Base-by-base conservation (phyloP, 257 asterid genomes). In the Gentiana straminea region DNA sequence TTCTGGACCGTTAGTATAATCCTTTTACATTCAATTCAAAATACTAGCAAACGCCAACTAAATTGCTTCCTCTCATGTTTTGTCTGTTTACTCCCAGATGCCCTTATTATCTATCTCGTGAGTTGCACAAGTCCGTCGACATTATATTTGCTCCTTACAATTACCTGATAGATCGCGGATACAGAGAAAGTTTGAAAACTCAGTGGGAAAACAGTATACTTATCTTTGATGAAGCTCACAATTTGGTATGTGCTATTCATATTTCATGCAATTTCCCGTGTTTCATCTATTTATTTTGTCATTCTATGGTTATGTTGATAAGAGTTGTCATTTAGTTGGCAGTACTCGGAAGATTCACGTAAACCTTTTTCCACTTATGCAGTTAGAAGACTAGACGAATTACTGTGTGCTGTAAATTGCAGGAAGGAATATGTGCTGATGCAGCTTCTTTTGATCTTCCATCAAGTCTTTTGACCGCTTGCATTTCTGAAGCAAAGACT, bases 161-260 rank as follows among this genome's bases (percentile, higher is more conserved):
- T 76, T 91, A 91, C 75, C 98, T 91, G 64, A 87, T 91, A 62
- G 97, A 91, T 61, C 94, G 85, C 48, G 86, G 83, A 59, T 68
- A 77, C 68, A 73, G 95, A 62, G 85, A 78, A 62, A 74, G 90
- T 57, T 66, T 87, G 68, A 78, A 73, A 65, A 76, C 81, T 48
- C 80, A 80, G 66, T 87, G 95, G 98, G 58, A 57, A 47, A 81
- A 73, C 69, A 81, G 95, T 81, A 79, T 85, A 68, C 94, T 91
- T 58, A 87, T 91, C 69, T 91, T 91, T 71, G 98, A 91, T 75
- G 98, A 91, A 81, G 98, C 98, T 71, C 98, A 91, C 79, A 91
- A 91, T 85, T 75, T 91, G 75, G 98, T 91, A 87, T 10, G 67
- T 68, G 62, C 59, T 48, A 52, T 54, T 49, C 56, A 59, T 70